Percentiles rank a stretch among this genome's conserved stretches.
Evolutionary conservation across 768 basidiomycete species (phyloP).

Genomic region (Agrocybe pediades): DNA sequence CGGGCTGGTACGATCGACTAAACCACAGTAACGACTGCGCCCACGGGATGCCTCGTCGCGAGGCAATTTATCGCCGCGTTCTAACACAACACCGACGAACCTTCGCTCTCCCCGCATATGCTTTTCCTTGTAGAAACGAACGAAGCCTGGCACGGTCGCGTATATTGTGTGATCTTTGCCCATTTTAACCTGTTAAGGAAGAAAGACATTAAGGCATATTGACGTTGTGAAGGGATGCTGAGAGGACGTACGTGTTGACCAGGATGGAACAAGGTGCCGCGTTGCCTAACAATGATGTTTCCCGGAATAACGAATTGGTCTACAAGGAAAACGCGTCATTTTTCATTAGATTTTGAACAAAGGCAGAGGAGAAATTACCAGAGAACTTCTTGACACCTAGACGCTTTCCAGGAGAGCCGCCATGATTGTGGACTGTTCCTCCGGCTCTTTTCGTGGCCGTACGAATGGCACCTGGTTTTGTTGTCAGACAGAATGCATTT

Average conservation of each 20-base stretch:
- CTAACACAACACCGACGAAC: conserved; percentile 83
- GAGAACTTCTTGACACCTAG: conserved; percentile 97
- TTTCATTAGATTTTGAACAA: not conserved
- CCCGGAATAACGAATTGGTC: conserved; percentile 93
- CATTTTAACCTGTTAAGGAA: conserved; percentile 70
- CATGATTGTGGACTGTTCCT: conserved; percentile 90
- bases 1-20: conserved; percentile 61
- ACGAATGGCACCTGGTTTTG: conserved; percentile 67
- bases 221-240: not conserved
- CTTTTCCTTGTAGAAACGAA: conserved; percentile 90
- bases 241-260: conserved; percentile 81
- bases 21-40: conserved; percentile 82
- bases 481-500: not conserved
- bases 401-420: conserved; percentile 91
- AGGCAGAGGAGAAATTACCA: conserved; percentile 44
- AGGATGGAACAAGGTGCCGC: conserved; percentile 90
- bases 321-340: conserved; percentile 31
- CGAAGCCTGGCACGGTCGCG: conserved; percentile 86
- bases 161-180: conserved; percentile 96
- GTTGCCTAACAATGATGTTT: conserved; percentile 94
- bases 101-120: conserved; percentile 73
- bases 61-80: conserved; percentile 84
- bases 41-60: conserved; percentile 74
- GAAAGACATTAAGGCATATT: not conserved
- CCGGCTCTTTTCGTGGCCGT: conserved; percentile 97